Conservation (phyloP, 2,329 filamentous ascomycete genomes). For the Sporothrix brunneoviolacea region DNA sequence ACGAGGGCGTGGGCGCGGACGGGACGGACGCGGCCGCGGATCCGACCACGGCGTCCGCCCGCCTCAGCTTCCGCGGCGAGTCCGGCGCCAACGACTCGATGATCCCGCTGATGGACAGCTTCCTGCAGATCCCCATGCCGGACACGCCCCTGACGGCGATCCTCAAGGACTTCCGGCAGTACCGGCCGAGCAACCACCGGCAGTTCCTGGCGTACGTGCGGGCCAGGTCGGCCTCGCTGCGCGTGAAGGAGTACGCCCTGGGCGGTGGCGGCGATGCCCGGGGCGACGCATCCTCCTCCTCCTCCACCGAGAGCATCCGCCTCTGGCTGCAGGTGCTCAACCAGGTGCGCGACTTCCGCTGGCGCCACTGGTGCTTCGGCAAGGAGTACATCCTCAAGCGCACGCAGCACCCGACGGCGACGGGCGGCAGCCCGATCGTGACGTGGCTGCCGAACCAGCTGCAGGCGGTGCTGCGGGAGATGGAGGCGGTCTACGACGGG, state of each 20-base stretch:
- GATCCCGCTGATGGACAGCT: slow-evolving; percentile 82
- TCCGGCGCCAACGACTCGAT: slow-evolving; percentile 93
- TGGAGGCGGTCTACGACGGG: slow-evolving; percentile 52
- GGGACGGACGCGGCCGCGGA: neutral
- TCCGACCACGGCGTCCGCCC: slow-evolving; percentile 33
- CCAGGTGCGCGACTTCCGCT: slow-evolving; percentile 74
- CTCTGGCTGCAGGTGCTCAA: slow-evolving; percentile 62
- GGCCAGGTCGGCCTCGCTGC: slow-evolving; percentile 39
- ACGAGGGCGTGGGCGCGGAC: slow-evolving; percentile 69
- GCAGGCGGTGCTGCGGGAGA: slow-evolving; percentile 64
- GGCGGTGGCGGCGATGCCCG: slow-evolving; percentile 17
- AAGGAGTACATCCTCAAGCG: slow-evolving; percentile 78
- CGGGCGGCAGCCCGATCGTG: slow-evolving; percentile 74
- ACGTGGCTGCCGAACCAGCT: slow-evolving; percentile 82
- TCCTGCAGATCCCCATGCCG: slow-evolving; percentile 82
- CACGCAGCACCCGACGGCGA: slow-evolving; percentile 69
- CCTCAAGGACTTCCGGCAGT: slow-evolving; percentile 79
- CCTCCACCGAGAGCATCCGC: slow-evolving; percentile 49
- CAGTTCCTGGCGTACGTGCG: slow-evolving; percentile 72
- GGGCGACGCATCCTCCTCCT: too few species aligned
- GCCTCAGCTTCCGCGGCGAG: slow-evolving; percentile 78
- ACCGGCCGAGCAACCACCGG: slow-evolving; percentile 82
- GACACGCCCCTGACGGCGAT: slow-evolving; percentile 83
- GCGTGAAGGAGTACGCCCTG: slow-evolving; percentile 54
- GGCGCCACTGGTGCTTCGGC: slow-evolving; percentile 81